phyloP scores from a whole-genome alignment of 2,329 filamentous ascomycete species.

The Cladobotryum protrusum region DNA sequence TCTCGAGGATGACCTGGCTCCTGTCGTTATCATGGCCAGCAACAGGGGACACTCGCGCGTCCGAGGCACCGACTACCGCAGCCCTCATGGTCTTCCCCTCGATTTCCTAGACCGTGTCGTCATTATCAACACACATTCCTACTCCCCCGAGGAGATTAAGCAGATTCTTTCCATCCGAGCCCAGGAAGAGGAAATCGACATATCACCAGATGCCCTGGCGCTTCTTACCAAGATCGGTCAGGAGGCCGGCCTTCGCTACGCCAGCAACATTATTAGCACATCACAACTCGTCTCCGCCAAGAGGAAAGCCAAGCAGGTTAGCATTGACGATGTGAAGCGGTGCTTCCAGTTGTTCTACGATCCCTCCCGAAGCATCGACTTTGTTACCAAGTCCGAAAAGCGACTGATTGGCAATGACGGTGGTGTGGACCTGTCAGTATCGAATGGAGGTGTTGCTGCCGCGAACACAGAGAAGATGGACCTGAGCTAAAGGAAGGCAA shows the following conservation, averaged over 20 bases:
- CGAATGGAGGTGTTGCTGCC: slow-evolving; percentile 20
- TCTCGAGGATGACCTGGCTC: slow-evolving; percentile 87
- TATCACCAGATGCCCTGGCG: slow-evolving; percentile 82
- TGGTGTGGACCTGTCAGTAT: slow-evolving; percentile 61
- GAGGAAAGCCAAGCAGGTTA: slow-evolving; percentile 76
- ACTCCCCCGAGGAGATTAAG: slow-evolving; percentile 76
- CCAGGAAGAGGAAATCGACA: slow-evolving; percentile 91
- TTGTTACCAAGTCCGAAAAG: slow-evolving; percentile 85
- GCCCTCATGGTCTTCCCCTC: slow-evolving; percentile 86
- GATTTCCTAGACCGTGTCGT: slow-evolving; percentile 95
- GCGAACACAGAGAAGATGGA: slow-evolving; percentile 37
- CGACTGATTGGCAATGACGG: slow-evolving; percentile 86
- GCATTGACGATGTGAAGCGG: slow-evolving; percentile 81
- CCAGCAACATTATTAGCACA: slow-evolving; percentile 96
- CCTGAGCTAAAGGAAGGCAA: slow-evolving; percentile 30
- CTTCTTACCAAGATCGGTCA: slow-evolving; percentile 93
- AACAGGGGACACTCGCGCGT: slow-evolving; percentile 91
- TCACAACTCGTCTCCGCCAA: slow-evolving; percentile 83
- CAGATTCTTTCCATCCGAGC: slow-evolving; percentile 91
- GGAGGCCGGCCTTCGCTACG: slow-evolving; percentile 87
- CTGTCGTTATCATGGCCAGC: slow-evolving; percentile 98
- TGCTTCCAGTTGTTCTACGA: slow-evolving; percentile 96
- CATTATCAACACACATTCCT: slow-evolving; percentile 89
- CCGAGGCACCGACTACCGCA: slow-evolving; percentile 86
- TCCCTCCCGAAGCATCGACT: slow-evolving; percentile 77